Evolutionary conservation across 768 basidiomycete genomes (phyloP), one percentile per base, ranked within the genome.

Genomic region (Tylopilus balloui): DNA sequence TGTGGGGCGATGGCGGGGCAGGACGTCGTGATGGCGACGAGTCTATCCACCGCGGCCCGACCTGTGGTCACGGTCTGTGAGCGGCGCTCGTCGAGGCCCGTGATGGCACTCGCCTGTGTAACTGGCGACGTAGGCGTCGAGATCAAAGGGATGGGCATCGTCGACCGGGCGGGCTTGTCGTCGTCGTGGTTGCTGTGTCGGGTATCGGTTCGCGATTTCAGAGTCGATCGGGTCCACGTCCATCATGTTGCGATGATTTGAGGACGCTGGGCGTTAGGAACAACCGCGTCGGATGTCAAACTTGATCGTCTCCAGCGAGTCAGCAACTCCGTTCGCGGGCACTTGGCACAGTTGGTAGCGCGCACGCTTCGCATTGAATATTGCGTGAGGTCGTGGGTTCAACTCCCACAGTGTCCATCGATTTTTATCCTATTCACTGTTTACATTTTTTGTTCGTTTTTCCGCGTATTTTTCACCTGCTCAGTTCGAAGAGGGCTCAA

Each of bases 111-210:
- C 37, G 88, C 91, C 88, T 54, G 82, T 75, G 70, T 93, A 94
- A 45, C 80, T 78, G 36, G 84, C 72, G 50, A 85, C 81, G 65
- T 90, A 88, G 35, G 79, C 67, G 49, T 94, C 92, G 45, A 94
- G 78, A 62, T 95, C 92, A 62, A 92, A 93, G 4, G 92, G 89
- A 61, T 92, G 90, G 0, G 76, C 76, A 36, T 88, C 87, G 65
- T 92, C 85, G 13, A 92, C 77, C 12, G 71, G 69, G 2, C 77
- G 77, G 19, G 74, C 55, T 29, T 48, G 43, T 20, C 64, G 60
- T 48, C 58, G 52, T 51, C 60, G 47, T 5, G 48, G 32, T 9
- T 43, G 53, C 21, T 49, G 53, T 5, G 45, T 41, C 31, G 48
- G 25, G 24, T 36, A 49, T 20, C 55, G 54, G 43, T 47, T 47